phyloP scores from a whole-genome alignment of 805 yeast genomes.

The Schizosaccharomyces cryophilus region DNA sequence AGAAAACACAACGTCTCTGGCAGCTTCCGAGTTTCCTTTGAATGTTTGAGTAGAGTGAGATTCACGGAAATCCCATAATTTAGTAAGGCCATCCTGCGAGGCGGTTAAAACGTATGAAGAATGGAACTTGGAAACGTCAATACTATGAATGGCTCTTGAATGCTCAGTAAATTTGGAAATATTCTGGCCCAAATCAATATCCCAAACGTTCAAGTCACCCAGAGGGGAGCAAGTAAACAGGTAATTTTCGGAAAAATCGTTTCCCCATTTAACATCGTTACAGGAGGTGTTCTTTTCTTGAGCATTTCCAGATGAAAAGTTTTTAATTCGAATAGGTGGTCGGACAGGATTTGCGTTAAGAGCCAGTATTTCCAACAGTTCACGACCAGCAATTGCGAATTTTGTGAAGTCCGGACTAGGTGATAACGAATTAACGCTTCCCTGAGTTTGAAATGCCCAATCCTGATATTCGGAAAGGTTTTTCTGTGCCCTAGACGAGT shows the following conservation, averaged over 20 bases:
- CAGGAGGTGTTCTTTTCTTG: background rate
- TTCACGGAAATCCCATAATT: constrained; percentile 62
- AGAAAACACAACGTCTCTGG: constrained; percentile 30
- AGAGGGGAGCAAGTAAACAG: background rate
- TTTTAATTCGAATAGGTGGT: background rate
- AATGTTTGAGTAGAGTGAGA: constrained; percentile 28
- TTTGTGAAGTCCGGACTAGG: background rate
- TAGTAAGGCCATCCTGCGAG: constrained; percentile 48
- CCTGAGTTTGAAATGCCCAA: background rate
- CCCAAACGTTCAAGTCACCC: background rate
- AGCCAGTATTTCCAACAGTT: background rate
- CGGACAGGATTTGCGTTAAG: background rate
- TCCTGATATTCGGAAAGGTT: background rate
- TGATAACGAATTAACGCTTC: background rate
- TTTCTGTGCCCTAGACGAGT: background rate
- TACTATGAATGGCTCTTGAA: constrained; percentile 26
- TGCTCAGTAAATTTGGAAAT: constrained; percentile 14
- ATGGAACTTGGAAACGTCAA: constrained; percentile 45
- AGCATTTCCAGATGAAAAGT: background rate
- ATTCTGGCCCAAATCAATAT: background rate
- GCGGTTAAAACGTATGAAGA: constrained; percentile 43
- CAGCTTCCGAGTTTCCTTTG: constrained; percentile 45
- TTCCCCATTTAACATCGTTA: constrained; percentile 3
- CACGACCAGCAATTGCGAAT: constrained; percentile 2
- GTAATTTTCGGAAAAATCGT: constrained; percentile 2